Evolutionary conservation across 345 rosid genomes (phyloP).

Genomic region (Sonneratia alba): DNA sequence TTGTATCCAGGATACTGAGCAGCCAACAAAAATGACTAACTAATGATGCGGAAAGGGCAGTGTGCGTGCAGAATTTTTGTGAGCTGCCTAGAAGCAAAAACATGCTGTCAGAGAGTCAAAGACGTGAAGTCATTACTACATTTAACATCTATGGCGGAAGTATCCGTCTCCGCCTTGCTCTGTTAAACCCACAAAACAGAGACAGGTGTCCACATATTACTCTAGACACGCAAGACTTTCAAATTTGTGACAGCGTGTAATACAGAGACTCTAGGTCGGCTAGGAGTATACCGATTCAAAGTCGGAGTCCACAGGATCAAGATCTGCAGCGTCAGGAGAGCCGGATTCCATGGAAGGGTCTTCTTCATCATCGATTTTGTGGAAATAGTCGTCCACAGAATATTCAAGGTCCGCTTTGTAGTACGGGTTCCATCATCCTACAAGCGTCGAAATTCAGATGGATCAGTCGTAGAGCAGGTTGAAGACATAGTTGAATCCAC

Average conservation of each 20-base stretch:
- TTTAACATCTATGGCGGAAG: conserved; percentile 33
- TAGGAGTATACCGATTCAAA: conserved; percentile 34
- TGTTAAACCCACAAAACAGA: conserved; percentile 9
- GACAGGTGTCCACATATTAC: not conserved
- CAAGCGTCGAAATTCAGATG: not conserved
- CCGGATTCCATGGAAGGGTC: conserved; percentile 19
- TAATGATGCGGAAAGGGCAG: not conserved
- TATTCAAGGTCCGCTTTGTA: conserved; percentile 37
- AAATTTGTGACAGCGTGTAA: not conserved
- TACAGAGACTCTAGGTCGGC: not conserved
- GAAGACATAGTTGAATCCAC: no score
- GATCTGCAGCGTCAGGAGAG: conserved; percentile 13
- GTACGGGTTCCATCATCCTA: conserved; percentile 39
- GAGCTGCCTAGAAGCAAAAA: not conserved
- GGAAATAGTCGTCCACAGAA: conserved; percentile 35
- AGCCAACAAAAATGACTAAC: not conserved
- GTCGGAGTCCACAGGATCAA: conserved; percentile 36
- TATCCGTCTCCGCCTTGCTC: conserved; percentile 54
- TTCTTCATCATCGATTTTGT: conserved; percentile 28
- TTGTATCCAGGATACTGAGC: not conserved
- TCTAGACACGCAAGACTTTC: not conserved
- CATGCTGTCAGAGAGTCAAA: not conserved
- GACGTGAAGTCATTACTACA: not conserved
- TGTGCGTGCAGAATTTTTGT: not conserved
- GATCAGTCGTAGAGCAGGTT: not conserved